Conservation (phyloP, 441 rosid species). For the Sinapis alba region DNA sequence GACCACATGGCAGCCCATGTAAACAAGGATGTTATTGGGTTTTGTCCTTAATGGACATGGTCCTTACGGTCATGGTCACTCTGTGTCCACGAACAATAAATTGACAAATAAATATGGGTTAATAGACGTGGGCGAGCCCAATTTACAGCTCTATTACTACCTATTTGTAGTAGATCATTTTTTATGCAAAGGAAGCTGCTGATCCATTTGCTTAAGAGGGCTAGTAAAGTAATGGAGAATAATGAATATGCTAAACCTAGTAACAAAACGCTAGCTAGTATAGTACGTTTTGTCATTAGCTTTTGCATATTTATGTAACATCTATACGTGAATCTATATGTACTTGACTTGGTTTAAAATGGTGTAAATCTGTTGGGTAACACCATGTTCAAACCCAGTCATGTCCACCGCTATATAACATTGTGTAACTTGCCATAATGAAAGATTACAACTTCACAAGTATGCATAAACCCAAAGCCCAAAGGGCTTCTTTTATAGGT, state of each 20-base stretch:
- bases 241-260: neutral
- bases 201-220: neutral
- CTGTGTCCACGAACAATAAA: too few species aligned
- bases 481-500: slow-evolving; percentile 14
- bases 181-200: neutral
- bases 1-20: too few species aligned
- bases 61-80: too few species aligned
- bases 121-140: too few species aligned
- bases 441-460: slow-evolving; percentile 12
- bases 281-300: neutral
- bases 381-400: too few species aligned
- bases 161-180: neutral
- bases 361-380: neutral
- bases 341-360: neutral
- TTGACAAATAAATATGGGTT: too few species aligned
- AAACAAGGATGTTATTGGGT: too few species aligned
- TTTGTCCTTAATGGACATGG: too few species aligned
- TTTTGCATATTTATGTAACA: neutral
- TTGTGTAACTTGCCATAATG: neutral
- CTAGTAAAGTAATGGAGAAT: neutral
- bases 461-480: neutral
- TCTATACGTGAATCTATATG: neutral
- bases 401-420: neutral
- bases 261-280: neutral
- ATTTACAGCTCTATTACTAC: too few species aligned